phyloP scores from a whole-genome alignment of 1,139 yeast genomes.

The Yamadazyma dushanensis region DNA sequence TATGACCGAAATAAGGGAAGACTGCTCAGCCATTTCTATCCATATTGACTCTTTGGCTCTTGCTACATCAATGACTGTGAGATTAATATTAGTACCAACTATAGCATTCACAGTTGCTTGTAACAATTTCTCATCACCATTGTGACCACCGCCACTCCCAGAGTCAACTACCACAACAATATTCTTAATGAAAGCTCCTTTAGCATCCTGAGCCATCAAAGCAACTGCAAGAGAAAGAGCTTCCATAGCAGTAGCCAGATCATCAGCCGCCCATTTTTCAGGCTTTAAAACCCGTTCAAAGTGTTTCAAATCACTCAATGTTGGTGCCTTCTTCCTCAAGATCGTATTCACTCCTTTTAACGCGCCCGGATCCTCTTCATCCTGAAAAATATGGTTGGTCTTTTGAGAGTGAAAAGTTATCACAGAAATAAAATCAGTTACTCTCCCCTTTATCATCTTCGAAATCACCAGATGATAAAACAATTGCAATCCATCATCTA shows the following conservation, averaged over 20 bases:
- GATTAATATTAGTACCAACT: slow-evolving; percentile 22
- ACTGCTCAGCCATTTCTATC: slow-evolving; percentile 16
- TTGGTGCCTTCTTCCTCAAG: slow-evolving; percentile 21
- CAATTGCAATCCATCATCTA: slow-evolving; percentile 40
- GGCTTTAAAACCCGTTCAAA: slow-evolving; percentile 14
- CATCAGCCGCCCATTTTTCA: slow-evolving; percentile 3
- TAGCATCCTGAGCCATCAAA: slow-evolving; percentile 28
- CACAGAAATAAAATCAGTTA: slow-evolving; percentile 55
- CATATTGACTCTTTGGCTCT: slow-evolving; percentile 13
- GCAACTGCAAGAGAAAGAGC: slow-evolving; percentile 32
- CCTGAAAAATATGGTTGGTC: slow-evolving; percentile 24
- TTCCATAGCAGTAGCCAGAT: slow-evolving; percentile 24
- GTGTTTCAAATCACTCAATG: slow-evolving; percentile 21
- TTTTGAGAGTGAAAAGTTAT: slow-evolving; percentile 37
- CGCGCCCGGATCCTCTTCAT: slow-evolving; percentile 17
- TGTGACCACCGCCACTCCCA: slow-evolving; percentile 31
- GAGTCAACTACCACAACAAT: slow-evolving; percentile 49
- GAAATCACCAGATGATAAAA: slow-evolving; percentile 42
- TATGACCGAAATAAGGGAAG: slow-evolving; percentile 16
- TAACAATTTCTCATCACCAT: slow-evolving; percentile 15
- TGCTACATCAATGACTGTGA: slow-evolving; percentile 29
- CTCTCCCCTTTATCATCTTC: slow-evolving; percentile 51
- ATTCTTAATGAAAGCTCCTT: slow-evolving; percentile 33
- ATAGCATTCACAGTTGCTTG: slow-evolving; percentile 20
- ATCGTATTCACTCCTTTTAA: slow-evolving; percentile 30